These are phyloP conservation scores for Persicaria tinctoria DNA, from an alignment of 148 eudicot genomes.

Conservation along the genomic window DNA sequence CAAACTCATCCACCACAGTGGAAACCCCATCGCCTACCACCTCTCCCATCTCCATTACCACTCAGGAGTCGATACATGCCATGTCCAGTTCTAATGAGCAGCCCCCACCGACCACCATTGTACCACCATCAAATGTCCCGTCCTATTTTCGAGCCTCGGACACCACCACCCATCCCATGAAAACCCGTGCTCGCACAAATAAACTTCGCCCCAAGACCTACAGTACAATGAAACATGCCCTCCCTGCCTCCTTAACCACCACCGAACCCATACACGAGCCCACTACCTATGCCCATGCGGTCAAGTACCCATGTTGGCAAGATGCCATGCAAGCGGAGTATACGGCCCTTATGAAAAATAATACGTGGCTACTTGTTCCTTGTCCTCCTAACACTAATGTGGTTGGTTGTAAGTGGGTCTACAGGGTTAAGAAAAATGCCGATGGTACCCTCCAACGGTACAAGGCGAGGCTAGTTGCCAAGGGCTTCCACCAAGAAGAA, in stretches of 20 bases:
- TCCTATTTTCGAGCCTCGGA: not conserved
- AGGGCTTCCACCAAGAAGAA: no score
- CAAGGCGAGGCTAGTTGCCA: no score
- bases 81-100: not conserved
- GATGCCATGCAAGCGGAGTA: not conserved
- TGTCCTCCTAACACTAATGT: constrained; percentile 2
- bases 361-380: constrained; percentile 10
- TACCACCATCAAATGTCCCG: not conserved
- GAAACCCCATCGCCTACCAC: not conserved
- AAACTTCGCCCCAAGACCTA: not conserved
- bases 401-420: constrained; percentile 13
- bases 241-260: not conserved
- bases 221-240: not conserved
- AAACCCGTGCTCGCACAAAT: not conserved
- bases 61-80: not conserved
- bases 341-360: not conserved
- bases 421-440: not conserved
- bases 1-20: not conserved
- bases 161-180: not conserved
- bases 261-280: not conserved
- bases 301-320: not conserved
- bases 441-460: constrained; percentile 2
- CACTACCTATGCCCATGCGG: not conserved
- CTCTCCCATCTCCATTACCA: not conserved
- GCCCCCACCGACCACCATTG: not conserved